Percentiles rank a stretch among this genome's conserved stretches.
Evolutionary conservation across 2,329 filamentous ascomycete species (phyloP).

Genomic region (Neonectria sp.): DNA sequence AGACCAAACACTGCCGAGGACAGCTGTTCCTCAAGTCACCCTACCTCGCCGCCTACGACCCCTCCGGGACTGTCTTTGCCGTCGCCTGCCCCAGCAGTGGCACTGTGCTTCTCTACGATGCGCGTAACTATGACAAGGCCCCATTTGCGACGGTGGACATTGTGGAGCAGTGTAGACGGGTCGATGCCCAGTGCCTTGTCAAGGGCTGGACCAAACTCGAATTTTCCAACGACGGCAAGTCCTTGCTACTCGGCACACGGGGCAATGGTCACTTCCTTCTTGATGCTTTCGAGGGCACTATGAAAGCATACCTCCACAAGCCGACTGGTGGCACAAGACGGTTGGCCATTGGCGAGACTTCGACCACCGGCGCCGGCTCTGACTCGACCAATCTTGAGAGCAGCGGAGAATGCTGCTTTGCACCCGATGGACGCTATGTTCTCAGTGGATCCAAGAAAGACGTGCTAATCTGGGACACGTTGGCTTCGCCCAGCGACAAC

Average conservation of each 20-base stretch:
- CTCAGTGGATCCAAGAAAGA: conserved; percentile 84
- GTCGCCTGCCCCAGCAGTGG: conserved; percentile 87
- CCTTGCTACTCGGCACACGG: conserved; percentile 86
- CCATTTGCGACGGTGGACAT: conserved; percentile 92
- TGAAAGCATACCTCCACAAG: conserved; percentile 81
- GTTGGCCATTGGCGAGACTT: conserved; percentile 67
- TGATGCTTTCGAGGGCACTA: conserved; percentile 89
- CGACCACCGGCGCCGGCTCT: conserved; percentile 50
- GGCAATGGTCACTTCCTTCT: conserved; percentile 90
- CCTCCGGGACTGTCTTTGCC: conserved; percentile 92
- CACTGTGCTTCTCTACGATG: conserved; percentile 89
- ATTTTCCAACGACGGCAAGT: conserved; percentile 96
- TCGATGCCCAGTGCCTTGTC: conserved; percentile 70
- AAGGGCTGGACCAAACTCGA: conserved; percentile 91
- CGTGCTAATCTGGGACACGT: conserved; percentile 88
- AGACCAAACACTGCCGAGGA: conserved; percentile 84
- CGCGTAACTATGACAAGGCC: conserved; percentile 92
- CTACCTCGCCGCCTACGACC: conserved; percentile 90
- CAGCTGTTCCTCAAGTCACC: conserved; percentile 85
- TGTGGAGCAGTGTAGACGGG: conserved; percentile 65
- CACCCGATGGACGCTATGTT: conserved; percentile 90
- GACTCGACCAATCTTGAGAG: conserved; percentile 63
- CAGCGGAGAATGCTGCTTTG: conserved; percentile 88
- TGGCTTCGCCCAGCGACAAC: conserved; percentile 68
- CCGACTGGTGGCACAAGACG: conserved; percentile 68